Evolutionary conservation across 352 stramenopile genomes (phyloP), one percentile per base, ranked within the genome.

Genomic region (Phytophthora chlamydospora): DNA sequence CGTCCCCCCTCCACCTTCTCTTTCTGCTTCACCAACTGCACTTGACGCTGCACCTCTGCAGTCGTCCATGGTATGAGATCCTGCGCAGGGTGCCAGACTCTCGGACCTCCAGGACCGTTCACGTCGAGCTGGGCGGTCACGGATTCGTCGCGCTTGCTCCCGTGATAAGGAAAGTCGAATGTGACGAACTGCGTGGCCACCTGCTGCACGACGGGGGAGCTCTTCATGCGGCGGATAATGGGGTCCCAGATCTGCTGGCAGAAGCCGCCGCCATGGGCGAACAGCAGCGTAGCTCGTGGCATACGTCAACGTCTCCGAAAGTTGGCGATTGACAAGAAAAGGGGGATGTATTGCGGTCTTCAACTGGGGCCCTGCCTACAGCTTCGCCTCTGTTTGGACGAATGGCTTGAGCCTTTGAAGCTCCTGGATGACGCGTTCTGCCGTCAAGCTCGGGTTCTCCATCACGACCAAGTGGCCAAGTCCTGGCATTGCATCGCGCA

Each of bases 211-310:
- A 78, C 17, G 6, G 66, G 44, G 9, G 72, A 68, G 3, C 16
- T 21, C 40, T 71, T 35, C 11, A 85, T 16, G 12, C 70, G 62
- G 12, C 55, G 52, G 44, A 80, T 66, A 35, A 81, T 80, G 6
- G 72, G 72, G 7, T 74, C 66, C 75, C 75, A 85, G 49, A 63
- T 65, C 35, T 81, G 54, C 42, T 77, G 75, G 43, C 63, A 81
- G 66, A 80, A 81, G 14, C 75, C 65, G 0, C 66, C 68, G 35
- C 66, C 72, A 55, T 85, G 75, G 17, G 66, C 65, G 51, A 85
- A 85, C 9, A 85, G 66, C 54, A 85, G 21, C 40, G 64, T 73
- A 24, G 45, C 54, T 33, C 29, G 16, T 43, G 54, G 35, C 27
- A 42, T 48, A 24, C 21, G 21, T 24, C 21, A 24, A 24, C 21